Conservation (phyloP, 768 basidiomycete genomes). For the Pulveroboletus sp. region DNA sequence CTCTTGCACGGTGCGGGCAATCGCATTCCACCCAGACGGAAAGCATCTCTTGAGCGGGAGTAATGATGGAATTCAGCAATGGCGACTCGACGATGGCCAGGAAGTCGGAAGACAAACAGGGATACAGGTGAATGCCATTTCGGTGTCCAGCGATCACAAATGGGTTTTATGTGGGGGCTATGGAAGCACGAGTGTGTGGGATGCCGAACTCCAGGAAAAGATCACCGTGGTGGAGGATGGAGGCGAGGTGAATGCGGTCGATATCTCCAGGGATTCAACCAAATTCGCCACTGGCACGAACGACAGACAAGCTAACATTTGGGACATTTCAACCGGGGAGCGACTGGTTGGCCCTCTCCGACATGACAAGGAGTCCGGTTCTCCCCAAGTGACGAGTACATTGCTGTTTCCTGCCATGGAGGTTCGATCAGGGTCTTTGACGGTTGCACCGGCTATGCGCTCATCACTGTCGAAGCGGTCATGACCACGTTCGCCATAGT, state of each 20-base stretch:
- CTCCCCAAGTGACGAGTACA: not conserved
- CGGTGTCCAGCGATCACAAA: not conserved
- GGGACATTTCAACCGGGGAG: not conserved
- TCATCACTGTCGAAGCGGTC: not conserved
- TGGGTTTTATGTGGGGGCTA: not conserved
- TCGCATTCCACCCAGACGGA: no score
- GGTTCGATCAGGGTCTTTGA: not conserved
- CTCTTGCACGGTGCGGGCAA: no score
- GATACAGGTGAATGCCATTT: not conserved
- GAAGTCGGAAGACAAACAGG: not conserved
- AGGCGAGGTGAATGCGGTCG: not conserved
- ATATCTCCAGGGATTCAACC: not conserved
- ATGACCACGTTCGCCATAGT: not conserved
- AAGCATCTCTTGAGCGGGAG: no score
- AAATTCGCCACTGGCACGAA: not conserved
- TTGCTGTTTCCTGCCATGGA: not conserved
- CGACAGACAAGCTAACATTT: not conserved
- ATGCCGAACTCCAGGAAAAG: not conserved
- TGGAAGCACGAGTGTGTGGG: not conserved
- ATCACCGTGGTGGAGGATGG: not conserved
- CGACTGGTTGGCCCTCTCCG: not conserved
- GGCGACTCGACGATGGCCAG: no score
- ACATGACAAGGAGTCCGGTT: not conserved
- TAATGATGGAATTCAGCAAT: no score
- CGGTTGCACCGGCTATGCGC: not conserved